Evolutionary conservation across 2,329 filamentous ascomycete species (phyloP).

Genomic region (Colletotrichum agaves): DNA sequence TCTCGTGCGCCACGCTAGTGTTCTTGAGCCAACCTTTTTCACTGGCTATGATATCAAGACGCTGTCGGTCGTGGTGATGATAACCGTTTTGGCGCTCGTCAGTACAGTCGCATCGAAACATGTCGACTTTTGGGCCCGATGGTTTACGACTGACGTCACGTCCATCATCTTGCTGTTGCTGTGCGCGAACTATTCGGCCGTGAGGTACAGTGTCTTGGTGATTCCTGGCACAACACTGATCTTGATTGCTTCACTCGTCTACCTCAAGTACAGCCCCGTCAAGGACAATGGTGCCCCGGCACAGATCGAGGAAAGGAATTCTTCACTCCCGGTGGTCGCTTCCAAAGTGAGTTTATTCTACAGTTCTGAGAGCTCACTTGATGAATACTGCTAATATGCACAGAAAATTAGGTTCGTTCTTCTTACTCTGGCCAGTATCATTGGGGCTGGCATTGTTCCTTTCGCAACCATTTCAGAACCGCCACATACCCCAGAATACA

Average conservation of each 20-base stretch:
- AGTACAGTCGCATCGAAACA: constrained; percentile 47
- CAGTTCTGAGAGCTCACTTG: fast-evolving
- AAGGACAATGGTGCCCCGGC: constrained; percentile 27
- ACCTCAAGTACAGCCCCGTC: constrained; percentile 41
- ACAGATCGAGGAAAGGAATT: neutral
- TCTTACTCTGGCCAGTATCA: constrained; percentile 18
- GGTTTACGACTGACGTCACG: constrained; percentile 45
- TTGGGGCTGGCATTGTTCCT: constrained; percentile 36
- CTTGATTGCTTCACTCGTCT: constrained; percentile 44
- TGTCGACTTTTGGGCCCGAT: constrained; percentile 45
- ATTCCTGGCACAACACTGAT: constrained; percentile 44
- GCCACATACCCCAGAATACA: constrained; percentile 32
- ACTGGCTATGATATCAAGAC: constrained; percentile 40
- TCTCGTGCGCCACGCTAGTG: constrained; percentile 38
- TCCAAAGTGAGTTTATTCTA: neutral
- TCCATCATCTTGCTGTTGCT: constrained; percentile 44
- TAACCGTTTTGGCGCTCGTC: constrained; percentile 44
- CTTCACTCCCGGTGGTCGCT: neutral
- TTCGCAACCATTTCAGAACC: constrained; percentile 33
- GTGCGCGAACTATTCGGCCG: constrained; percentile 42
- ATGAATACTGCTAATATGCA: neutral
- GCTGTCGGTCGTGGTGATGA: constrained; percentile 44
- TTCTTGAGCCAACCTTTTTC: constrained; percentile 42
- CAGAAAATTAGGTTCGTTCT: constrained; percentile 30
- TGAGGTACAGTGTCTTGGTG: constrained; percentile 40